Percentiles rank a stretch among this genome's conserved stretches.
phyloP scores from a whole-genome alignment of 805 yeast species.

The Ogataea parapolymorpha region DNA sequence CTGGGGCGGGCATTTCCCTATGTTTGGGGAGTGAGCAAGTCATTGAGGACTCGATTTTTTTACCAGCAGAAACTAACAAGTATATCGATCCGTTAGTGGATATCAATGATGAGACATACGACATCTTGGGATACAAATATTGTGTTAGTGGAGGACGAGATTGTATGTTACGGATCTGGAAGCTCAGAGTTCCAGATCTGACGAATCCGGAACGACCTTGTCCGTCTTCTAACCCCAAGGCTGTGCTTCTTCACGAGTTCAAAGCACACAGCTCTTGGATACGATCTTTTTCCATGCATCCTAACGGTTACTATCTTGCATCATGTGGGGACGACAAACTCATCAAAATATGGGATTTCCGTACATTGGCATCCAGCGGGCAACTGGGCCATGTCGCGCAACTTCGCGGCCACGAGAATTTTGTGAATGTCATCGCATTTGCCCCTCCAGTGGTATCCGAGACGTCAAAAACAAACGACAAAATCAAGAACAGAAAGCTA shows the following conservation, averaged over 20 bases:
- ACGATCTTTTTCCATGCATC: conserved; percentile 64
- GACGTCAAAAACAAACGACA: conserved; percentile 12
- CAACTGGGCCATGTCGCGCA: conserved; percentile 28
- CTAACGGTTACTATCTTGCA: conserved; percentile 65
- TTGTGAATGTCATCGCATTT: conserved; percentile 60
- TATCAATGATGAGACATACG: conserved; percentile 25
- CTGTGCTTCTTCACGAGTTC: conserved; percentile 53
- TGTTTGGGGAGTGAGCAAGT: conserved; percentile 82
- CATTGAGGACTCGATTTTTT: conserved; percentile 65
- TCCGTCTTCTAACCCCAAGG: conserved; percentile 60
- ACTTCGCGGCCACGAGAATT: conserved; percentile 68
- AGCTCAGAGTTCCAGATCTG: conserved; percentile 63
- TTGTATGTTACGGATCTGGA: conserved; percentile 71
- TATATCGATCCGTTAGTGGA: conserved; percentile 45
- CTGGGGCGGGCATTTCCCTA: conserved; percentile 65
- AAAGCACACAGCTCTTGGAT: conserved; percentile 89
- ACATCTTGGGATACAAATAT: conserved; percentile 58
- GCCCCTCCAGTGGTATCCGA: conserved; percentile 42
- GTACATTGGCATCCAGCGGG: conserved; percentile 19
- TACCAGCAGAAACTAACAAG: conserved; percentile 51
- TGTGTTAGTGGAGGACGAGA: conserved; percentile 81
- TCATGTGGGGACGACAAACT: conserved; percentile 79
- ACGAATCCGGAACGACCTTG: conserved; percentile 36
- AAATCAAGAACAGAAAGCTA: conserved; percentile 27
- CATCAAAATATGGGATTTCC: conserved; percentile 76